Evolutionary conservation across 352 stramenopile species (phyloP), one percentile per base, ranked within the genome.

Genomic region (Phytophthora citrophthora): DNA sequence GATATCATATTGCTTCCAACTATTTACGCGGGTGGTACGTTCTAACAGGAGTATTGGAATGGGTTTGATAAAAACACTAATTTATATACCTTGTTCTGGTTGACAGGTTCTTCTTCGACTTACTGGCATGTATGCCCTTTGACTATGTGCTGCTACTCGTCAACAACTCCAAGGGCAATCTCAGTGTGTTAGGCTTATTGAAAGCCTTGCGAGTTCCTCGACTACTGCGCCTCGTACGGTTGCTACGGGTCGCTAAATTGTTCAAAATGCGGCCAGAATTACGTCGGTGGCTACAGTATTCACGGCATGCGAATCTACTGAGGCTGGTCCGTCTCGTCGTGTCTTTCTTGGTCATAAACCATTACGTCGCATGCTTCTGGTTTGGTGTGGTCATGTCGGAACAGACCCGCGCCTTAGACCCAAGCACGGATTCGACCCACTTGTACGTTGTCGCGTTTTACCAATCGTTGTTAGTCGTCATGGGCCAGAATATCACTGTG

Each of bases 281-380:
- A 13, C 83, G 83, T 18, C 72, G 86, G n/a, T 94, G 86, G 83
- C 60, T 94, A 1, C 81, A 91, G 39, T 93, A 94, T 68, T 94
- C 86, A 11, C 83, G 86, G 0, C 84, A 94, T 34, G 82, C 83
- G 7, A 92, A 94, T 49, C 70, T 94, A 29, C 65, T 93, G 4
- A 72, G 86, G 15, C 72, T 94, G 4, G 73, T 89, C 16, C 78
- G 82, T 1, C 74, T 96, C 16, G 79, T 95, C 12, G 48, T 81
- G 4, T 71, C 68, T 1, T 92, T 96, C 36, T 50, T 94, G 15
- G 66, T 93, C 12, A 75, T 91, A 26, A 91, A 93, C 38, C 88
- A 96, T 61, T 90, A 91, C 55, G 66, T 86, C 4, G 88, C 86
- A 13, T 96, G 88, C 54, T 79, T 90, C 26, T 96, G 88, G 88